These are phyloP conservation scores for Camellia japonica DNA, from an alignment of 148 eudicot genomes.

Conservation along the genomic window DNA sequence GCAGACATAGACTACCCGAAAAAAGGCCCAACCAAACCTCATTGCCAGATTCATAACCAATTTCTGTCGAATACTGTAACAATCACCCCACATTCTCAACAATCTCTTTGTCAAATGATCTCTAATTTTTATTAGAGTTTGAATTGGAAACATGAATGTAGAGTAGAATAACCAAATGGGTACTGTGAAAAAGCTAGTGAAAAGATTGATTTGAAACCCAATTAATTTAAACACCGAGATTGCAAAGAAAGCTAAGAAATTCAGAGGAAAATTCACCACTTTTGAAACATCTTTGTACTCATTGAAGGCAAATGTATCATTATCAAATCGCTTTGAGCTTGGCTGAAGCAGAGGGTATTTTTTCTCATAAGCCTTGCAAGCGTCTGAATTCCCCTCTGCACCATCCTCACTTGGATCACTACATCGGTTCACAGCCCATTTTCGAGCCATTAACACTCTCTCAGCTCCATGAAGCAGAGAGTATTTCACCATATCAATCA, in stretches of 20 bases:
- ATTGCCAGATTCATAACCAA: constrained; percentile 23
- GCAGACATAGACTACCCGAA: constrained; percentile 36
- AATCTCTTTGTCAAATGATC: constrained; percentile 6
- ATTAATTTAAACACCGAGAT: constrained; percentile 23
- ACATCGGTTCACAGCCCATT: not conserved
- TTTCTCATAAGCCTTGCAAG: not conserved
- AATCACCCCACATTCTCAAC: constrained; percentile 14
- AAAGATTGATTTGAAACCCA: constrained; percentile 25
- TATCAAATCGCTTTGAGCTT: not conserved
- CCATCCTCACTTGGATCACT: not conserved
- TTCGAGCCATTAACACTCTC: constrained; percentile 25
- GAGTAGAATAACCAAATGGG: constrained; percentile 33
- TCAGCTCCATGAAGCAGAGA: constrained; percentile 28
- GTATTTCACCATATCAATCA: constrained; percentile 5
- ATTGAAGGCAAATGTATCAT: too few species aligned
- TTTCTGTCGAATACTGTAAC: constrained; percentile 15
- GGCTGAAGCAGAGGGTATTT: not conserved
- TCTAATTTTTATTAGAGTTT: constrained; percentile 18
- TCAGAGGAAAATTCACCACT: constrained; percentile 24
- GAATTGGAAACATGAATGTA: constrained; percentile 30
- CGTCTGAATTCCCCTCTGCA: not conserved
- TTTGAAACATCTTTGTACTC: constrained; percentile 9
- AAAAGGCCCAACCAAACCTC: constrained; percentile 32
- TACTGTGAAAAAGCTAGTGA: constrained; percentile 24
- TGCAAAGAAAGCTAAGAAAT: constrained; percentile 14